A percentile compares a stretch with the other conserved stretches of the same genome.
These are phyloP conservation scores for Amylocarpus encephaloides DNA, from an alignment of 2,329 filamentous ascomycete genomes.

Conservation along the genomic window DNA sequence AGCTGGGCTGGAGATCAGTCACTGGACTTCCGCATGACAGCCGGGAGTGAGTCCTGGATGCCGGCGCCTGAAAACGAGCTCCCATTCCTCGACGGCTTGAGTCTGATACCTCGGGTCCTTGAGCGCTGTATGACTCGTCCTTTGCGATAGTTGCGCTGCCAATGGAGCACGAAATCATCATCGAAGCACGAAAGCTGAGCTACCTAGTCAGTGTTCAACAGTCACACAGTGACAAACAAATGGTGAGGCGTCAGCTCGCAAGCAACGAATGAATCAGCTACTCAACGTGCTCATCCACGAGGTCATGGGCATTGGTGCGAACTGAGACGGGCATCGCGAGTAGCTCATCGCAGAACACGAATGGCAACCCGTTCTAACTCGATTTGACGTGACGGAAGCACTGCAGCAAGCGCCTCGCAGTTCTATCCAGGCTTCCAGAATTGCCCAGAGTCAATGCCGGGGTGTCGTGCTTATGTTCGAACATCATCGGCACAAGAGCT, in stretches of 20 bases:
- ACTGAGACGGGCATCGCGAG: not conserved
- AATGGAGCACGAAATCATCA: constrained; percentile 4
- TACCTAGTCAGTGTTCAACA: constrained; percentile 3
- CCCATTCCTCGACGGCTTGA: constrained; percentile 13
- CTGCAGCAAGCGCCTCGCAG: not conserved
- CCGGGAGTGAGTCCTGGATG: not conserved
- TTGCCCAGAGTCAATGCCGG: not conserved
- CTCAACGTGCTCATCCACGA: too few relatives aligned
- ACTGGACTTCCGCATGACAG: not conserved
- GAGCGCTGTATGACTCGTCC: constrained; percentile 17
- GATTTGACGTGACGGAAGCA: not conserved
- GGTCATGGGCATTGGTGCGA: not conserved
- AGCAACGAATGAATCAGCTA: not conserved
- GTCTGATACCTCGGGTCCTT: constrained; percentile 11
- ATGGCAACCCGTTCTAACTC: too few relatives aligned
- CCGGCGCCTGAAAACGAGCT: constrained; percentile 17
- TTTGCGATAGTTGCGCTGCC: constrained; percentile 10
- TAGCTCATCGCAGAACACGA: not conserved
- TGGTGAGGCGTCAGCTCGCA: constrained; percentile 11
- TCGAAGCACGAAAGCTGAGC: not conserved
- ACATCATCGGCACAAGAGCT: too few relatives aligned
- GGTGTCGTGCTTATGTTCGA: not conserved
- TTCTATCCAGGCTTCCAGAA: not conserved
- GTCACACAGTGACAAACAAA: constrained; percentile 4
- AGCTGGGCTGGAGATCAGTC: not conserved